Evolutionary conservation across 345 rosid species (phyloP), one percentile per base, ranked within the genome.

Genomic region (Brassica juncea): DNA sequence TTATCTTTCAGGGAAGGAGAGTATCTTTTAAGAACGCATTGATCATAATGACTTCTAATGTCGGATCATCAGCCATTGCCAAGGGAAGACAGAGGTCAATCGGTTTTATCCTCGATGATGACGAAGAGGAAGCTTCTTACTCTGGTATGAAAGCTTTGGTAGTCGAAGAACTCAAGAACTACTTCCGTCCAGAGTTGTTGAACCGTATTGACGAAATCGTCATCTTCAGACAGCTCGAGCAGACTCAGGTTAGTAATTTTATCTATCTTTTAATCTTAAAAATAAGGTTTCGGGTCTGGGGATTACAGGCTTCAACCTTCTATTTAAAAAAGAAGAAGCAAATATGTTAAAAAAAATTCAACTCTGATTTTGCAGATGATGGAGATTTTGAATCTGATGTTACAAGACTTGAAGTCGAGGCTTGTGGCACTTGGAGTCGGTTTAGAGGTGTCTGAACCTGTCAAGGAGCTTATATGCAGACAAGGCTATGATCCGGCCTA

Each of bases 141-240:
- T 81, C 89, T 34, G 92, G 94, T 75, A 91, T 93, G 86, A 91
- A 89, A 82, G 84, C 93, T 21, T 74, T 91, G 66, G 92, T 95
- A 34, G 84, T 84, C 61, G 97, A 93, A 82, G 97, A 95, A 85
- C 93, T 95, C 64, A 93, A 93, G 80, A 79, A 82, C 72, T 95
- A 89, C 73, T 95, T 95, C 82, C 93, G 98, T 68, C 99, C 99
- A 0, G 99, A 95, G 88, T 81, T 95, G 70, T 90, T 95, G 83
- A 95, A 95, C 88, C 87, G 99, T 83, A 86, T 95, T 10, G 98
- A 95, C 77, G 99, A 95, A 87, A 83, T 95, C 52, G 94, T 95
- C n/a, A 91, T 95, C 68, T 95, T 95, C 85, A 88, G 83, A 31
- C 77, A 94, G 79, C 98, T 95, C 1, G 89, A 90, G 84, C 88